Evolutionary conservation across 495 filamentous ascomycete species (phyloP), one percentile per base, ranked within the genome.

Genomic region (Zalerion maritima): DNA sequence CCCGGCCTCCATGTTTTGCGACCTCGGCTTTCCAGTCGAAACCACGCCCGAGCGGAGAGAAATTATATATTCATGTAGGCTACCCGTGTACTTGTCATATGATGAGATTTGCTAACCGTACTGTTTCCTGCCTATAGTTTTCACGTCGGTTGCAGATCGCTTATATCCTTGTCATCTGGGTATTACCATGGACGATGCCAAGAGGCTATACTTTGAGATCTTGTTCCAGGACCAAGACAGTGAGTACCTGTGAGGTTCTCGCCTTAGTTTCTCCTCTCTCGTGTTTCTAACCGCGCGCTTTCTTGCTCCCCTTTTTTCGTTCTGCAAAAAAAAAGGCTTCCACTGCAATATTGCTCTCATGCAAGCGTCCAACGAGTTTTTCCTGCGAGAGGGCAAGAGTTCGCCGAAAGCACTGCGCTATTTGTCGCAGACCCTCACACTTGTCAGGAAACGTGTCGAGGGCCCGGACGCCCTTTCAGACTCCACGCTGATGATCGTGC

Each of bases 331-430:
- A 20, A 18, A 18, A 48, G 45, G 29, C 19, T 48, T 36, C 14
- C 39, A 43, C 34, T 45, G 42, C 24, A 39, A 34, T 16, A 18
- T 43, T 9, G 33, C 24, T 5, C 17, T 46, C 3, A 40, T 45
- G 37, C 34, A 48, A 30, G 39, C 45, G 5, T 37, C 32, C 34
- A 48, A 46, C 28, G 35, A 37, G 25, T 36, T 46, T 18, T 43
- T 34, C 17, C 20, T 16, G 8, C 17, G 34, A n/a, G 16, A 32
- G 2, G 39, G 39, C 18, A 17, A 24, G 9, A 38, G 35, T 36
- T 32, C 42, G 2, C n/a, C 29, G 3, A 39, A 43, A 35, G 42
- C 35, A 16, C 26, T 48, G 9, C 31, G 40, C 32, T 38, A 48
- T 28, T 34, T 42, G 15, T 42, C 42, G 15, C 45, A 40, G 26